Percentiles rank a stretch among this genome's conserved stretches.
phyloP scores from a whole-genome alignment of 2,329 filamentous ascomycete species.

The Cladosporium sp. region DNA sequence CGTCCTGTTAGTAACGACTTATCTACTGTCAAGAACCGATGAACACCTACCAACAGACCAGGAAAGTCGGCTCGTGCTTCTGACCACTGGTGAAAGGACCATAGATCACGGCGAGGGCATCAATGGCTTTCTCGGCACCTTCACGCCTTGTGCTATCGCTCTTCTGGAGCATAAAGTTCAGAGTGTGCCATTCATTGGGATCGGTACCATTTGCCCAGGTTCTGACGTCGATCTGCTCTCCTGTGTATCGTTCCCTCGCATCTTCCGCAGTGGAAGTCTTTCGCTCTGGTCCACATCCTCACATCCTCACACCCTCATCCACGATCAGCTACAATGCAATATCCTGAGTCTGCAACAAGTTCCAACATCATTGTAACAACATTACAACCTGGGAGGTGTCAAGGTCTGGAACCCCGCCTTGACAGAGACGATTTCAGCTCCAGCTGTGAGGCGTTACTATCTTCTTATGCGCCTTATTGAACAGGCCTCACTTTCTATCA shows the following conservation, averaged over 20 bases:
- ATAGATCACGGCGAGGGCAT: background rate
- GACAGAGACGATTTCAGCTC: background rate
- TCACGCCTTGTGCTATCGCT: background rate
- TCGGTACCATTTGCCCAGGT: conserved; percentile 15
- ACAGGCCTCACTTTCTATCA: background rate
- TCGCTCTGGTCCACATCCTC: background rate
- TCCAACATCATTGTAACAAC: background rate
- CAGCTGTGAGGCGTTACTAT: background rate
- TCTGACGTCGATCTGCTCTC: background rate
- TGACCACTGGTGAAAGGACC: background rate
- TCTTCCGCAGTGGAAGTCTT: background rate
- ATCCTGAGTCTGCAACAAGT: background rate
- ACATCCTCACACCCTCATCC: too few relatives aligned
- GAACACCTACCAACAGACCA: background rate
- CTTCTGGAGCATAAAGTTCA: background rate
- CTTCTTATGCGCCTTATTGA: background rate
- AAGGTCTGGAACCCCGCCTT: background rate
- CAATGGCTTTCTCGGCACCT: background rate
- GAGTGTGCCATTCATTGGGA: background rate
- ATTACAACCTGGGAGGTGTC: background rate
- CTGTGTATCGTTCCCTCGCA: conserved; percentile 27
- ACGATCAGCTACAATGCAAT: background rate
- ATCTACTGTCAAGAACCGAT: too few relatives aligned
- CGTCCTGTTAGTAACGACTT: background rate
- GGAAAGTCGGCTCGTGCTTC: background rate